A percentile compares a stretch with the other conserved stretches of the same genome.
Evolutionary conservation across 1,284 basidiomycete species (phyloP).

Genomic region (Pseudozyma pruni): DNA sequence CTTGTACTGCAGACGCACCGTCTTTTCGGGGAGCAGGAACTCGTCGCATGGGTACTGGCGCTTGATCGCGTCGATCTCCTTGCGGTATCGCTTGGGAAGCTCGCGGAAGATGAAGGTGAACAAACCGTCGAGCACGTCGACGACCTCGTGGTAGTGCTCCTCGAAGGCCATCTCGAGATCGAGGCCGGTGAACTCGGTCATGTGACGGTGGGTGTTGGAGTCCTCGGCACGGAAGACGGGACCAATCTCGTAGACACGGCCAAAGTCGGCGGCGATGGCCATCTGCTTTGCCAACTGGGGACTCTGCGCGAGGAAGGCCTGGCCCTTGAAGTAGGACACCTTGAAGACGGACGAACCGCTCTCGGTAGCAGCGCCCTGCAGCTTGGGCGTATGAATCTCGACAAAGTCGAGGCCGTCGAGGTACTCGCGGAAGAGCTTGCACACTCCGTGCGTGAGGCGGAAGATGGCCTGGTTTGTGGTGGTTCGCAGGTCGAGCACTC

Average conservation of each 20-base stretch:
- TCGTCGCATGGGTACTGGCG: conserved; percentile 85
- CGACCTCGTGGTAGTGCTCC: conserved; percentile 91
- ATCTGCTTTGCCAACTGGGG: conserved; percentile 99
- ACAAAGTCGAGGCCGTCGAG: conserved; percentile 81
- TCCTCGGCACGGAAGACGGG: conserved; percentile 96
- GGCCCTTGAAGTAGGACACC: conserved; percentile 97
- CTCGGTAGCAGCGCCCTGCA: conserved; percentile 96
- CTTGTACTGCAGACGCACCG: conserved; percentile 61
- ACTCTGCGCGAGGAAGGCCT: conserved; percentile 92
- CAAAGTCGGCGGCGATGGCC: conserved; percentile 98
- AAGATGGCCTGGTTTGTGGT: conserved; percentile 97
- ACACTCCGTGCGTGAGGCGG: conserved; percentile 86
- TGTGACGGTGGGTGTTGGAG: conserved; percentile 95
- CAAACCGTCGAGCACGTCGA: conserved; percentile 64
- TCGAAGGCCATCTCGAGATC: conserved; percentile 99
- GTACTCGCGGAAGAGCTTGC: conserved; percentile 87
- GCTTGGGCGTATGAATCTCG: conserved; percentile 97
- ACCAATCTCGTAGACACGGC: conserved; percentile 96
- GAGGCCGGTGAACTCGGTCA: conserved; percentile 98
- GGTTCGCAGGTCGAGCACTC: conserved; percentile 92
- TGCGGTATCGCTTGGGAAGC: conserved; percentile 75
- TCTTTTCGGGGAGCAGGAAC: conserved; percentile 64
- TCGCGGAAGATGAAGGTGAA: conserved; percentile 67
- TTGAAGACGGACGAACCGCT: conserved; percentile 97
- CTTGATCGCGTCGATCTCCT: conserved; percentile 82